A percentile compares a stretch with the other conserved stretches of the same genome.
Conservation (phyloP, 208 protist species). For the Acanthamoeba royreba region DNA sequence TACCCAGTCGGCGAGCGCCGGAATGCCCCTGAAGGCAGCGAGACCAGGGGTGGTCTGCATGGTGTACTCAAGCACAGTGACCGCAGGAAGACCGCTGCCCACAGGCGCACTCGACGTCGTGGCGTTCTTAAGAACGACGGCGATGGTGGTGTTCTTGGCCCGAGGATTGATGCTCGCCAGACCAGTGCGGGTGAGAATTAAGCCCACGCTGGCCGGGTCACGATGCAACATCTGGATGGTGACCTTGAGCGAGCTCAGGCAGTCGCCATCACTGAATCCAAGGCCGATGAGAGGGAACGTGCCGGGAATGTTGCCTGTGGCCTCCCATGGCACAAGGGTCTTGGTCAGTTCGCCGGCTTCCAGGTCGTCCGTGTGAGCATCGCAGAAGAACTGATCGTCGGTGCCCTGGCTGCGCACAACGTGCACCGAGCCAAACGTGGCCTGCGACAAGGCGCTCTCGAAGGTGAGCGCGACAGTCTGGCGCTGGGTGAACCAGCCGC, state of each 20-base stretch:
- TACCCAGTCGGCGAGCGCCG: neutral
- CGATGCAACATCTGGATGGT: neutral
- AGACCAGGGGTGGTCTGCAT: neutral
- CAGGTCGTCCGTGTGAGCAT: constrained; percentile 22
- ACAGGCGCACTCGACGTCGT: neutral
- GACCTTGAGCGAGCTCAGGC: neutral
- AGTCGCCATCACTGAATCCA: constrained; percentile 4
- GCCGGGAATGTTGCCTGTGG: neutral
- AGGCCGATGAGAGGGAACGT: neutral
- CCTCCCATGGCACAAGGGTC: neutral
- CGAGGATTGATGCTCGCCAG: neutral
- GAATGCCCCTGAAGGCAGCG: neutral
- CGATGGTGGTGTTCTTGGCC: neutral
- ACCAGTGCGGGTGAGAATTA: neutral
- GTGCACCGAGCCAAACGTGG: neutral
- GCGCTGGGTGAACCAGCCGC: constrained; percentile 44
- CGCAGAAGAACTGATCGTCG: neutral
- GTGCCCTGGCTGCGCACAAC: neutral
- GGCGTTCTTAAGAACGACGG: neutral
- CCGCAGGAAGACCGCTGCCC: neutral
- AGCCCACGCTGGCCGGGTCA: neutral
- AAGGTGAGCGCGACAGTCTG: neutral
- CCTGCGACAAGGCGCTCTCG: neutral
- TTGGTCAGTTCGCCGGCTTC: neutral
- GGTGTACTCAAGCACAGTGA: neutral